Evolutionary conservation across 331 rosid species (phyloP).

Genomic region (Prunus yedoensis): DNA sequence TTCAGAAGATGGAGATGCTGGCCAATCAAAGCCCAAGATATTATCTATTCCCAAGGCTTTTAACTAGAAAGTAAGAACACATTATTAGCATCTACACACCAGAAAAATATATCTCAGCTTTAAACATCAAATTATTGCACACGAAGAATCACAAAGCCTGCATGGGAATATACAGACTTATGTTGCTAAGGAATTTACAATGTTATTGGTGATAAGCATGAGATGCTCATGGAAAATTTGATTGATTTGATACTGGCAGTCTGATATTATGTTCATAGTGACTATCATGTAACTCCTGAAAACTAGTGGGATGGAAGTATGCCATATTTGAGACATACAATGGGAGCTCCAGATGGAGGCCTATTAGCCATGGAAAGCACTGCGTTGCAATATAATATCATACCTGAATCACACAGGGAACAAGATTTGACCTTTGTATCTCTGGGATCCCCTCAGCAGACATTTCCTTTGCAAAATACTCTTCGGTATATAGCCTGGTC

Average conservation of each 20-base stretch:
- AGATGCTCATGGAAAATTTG: background rate
- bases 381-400: constrained; percentile 7
- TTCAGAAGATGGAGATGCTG: constrained; percentile 93
- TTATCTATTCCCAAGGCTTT: constrained; percentile 94
- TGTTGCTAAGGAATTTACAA: background rate
- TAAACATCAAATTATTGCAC: background rate
- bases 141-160: background rate
- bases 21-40: constrained; percentile 97
- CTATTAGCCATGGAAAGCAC: background rate
- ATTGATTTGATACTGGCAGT: background rate
- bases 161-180: background rate
- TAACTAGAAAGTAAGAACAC: constrained; percentile 53
- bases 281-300: background rate
- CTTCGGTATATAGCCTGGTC: constrained; percentile 88
- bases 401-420: constrained; percentile 89
- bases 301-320: background rate
- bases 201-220: background rate
- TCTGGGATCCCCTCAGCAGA: constrained; percentile 85
- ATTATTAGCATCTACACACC: constrained; percentile 5
- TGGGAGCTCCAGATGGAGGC: background rate
- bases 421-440: constrained; percentile 94
- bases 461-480: constrained; percentile 78
- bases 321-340: constrained; percentile 13
- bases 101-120: background rate
- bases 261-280: background rate